Evolutionary conservation across 495 filamentous ascomycete species (phyloP).

Genomic region (Penicillium malachiteum): DNA sequence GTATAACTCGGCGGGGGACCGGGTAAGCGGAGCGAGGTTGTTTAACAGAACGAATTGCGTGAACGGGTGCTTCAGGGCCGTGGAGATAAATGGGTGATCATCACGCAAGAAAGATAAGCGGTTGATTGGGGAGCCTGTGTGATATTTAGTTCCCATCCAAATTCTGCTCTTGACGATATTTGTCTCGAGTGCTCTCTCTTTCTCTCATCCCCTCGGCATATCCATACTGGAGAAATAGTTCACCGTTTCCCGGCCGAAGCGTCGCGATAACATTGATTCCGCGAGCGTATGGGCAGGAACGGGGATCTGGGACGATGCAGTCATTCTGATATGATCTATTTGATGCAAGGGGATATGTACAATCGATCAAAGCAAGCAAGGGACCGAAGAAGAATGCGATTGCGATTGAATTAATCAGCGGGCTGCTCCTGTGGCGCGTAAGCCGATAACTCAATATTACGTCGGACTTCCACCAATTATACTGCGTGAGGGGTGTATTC

Average conservation of each 20-base stretch:
- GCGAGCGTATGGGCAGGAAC: slow-evolving; percentile 61
- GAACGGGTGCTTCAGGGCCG: slow-evolving; percentile 68
- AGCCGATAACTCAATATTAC: slow-evolving; percentile 7
- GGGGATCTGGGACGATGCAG: slow-evolving; percentile 41
- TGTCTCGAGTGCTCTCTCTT: neutral
- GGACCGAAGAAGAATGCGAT: neutral
- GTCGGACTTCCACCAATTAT: slow-evolving; percentile 18
- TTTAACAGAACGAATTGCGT: slow-evolving; percentile 76
- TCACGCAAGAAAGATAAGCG: slow-evolving; percentile 82
- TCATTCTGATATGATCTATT: slow-evolving; percentile 29
- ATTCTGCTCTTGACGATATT: too few species aligned
- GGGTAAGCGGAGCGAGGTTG: slow-evolving; percentile 72
- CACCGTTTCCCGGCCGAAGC: slow-evolving; percentile 84
- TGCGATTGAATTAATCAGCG: slow-evolving; percentile 30
- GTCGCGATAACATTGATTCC: slow-evolving; percentile 80
- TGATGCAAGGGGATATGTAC: neutral
- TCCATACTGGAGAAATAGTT: slow-evolving; percentile 88
- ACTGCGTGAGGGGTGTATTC: neutral
- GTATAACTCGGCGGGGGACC: slow-evolving; percentile 53
- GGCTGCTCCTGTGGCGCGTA: slow-evolving; percentile 7
- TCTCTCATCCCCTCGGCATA: slow-evolving; percentile 1
- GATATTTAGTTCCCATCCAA: slow-evolving; percentile 9
- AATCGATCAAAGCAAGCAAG: neutral
- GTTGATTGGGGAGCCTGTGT: slow-evolving; percentile 66
- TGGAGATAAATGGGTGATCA: slow-evolving; percentile 74